Base-by-base conservation (phyloP, 805 yeast genomes). In the Cyberlindnera xylosilytica region DNA sequence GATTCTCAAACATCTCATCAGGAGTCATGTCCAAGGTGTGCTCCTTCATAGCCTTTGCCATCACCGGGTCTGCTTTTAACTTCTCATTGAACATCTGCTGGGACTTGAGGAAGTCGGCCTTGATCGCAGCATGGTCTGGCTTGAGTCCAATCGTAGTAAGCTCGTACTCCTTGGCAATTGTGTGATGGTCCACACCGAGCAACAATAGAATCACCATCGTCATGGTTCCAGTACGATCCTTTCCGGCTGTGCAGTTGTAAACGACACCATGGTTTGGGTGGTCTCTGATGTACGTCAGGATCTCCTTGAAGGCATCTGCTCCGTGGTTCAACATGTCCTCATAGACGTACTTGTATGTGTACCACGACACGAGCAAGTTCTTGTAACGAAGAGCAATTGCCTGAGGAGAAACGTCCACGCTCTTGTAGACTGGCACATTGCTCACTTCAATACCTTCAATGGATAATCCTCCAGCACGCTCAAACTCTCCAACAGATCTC, bases 221-320 rank as follows among this genome's bases (percentile, higher is more conserved):
- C 49, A 84, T 58, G 12, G 86, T 70, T 0, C 95, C 96, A 0
- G 96, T 87, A 34, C 95, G 73, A 58, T 87, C 96, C 60, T 87
- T 87, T 2, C 96, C 96, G 1, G 91, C 91, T 4, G 90, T 78
- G 63, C 95, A 87, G 57, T 86, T 91, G 60, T 81, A 77, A 9
- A 83, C 62, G 44, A 87, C 64, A 3, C 76, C 73, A 17, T 64
- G 66, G n/a, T 64, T 60, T 3, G 78, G 73, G 31, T 68, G 59
- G 44, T 83, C 87, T 35, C 80, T 66, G 36, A 87, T 65, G 53
- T 69, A 76, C 36, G 64, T 60, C 52, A 86, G 76, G 24, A 87
- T 71, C 8, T 58, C 57, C 35, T 64, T 68, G 56, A 74, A 81
- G 5, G 77, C 66, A 4, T 54, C 58, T 1, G 62, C 58, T 1